Evolutionary conservation across 2,329 filamentous ascomycete genomes (phyloP).

Genomic region (Colletotrichum brevisporum): DNA sequence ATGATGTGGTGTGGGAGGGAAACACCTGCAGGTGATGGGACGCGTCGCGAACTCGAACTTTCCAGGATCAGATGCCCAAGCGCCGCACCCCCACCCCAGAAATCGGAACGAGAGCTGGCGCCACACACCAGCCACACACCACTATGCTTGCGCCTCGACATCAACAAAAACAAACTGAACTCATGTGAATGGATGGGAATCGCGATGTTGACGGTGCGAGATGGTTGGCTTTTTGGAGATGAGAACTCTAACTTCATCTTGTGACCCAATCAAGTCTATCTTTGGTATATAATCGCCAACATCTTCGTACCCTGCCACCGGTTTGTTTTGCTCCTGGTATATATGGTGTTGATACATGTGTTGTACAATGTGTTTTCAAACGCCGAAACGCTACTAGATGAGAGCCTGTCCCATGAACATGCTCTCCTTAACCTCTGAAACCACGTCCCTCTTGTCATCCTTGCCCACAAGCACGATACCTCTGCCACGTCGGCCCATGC

Average conservation of each 20-base stretch:
- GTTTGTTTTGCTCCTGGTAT: slow-evolving; percentile 7
- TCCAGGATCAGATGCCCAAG: slow-evolving; percentile 12
- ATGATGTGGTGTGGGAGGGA: slow-evolving; percentile 38
- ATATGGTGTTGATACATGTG: slow-evolving; percentile 27
- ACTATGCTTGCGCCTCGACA: not conserved
- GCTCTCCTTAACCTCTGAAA: slow-evolving; percentile 90
- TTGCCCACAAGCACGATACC: slow-evolving; percentile 93
- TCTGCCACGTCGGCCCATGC: slow-evolving; percentile 91
- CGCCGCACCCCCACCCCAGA: slow-evolving; percentile 7
- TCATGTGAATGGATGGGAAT: not conserved
- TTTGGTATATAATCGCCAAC: slow-evolving; percentile 20
- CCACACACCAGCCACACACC: slow-evolving; percentile 35
- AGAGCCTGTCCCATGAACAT: slow-evolving; percentile 87
- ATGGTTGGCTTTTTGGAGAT: slow-evolving; percentile 3
- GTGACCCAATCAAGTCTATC: slow-evolving; percentile 15
- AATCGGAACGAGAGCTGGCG: slow-evolving; percentile 32
- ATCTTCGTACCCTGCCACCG: not conserved
- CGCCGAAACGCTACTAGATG: slow-evolving; percentile 62
- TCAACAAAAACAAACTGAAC: not conserved
- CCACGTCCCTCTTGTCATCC: slow-evolving; percentile 89
- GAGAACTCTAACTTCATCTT: not conserved
- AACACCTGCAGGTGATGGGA: slow-evolving; percentile 17
- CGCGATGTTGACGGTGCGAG: not conserved
- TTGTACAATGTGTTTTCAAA: slow-evolving; percentile 19
- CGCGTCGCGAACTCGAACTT: slow-evolving; percentile 38